Evolutionary conservation across 371 early-diverging fungal genomes (phyloP), one percentile per base, ranked within the genome.

Genomic region (Dentiscutata heterogama): DNA sequence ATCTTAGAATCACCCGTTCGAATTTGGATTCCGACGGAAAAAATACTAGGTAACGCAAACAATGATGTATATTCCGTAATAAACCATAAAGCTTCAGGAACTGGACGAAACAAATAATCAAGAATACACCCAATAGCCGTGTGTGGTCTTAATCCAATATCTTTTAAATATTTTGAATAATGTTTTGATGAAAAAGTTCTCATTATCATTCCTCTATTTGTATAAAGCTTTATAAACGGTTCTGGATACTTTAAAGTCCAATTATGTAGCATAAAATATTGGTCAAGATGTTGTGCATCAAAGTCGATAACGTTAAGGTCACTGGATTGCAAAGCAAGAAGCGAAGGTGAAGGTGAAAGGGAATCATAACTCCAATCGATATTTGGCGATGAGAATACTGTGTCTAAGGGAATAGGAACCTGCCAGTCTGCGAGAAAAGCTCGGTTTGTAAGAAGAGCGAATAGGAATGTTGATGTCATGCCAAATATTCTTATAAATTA

Each of bases 101-200:
- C 14, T 35, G 78, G 78, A 20, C 64, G 31, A n/a, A 78, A 78
- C 63, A 78, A 29, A 25, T 78, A 78, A 54, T 78, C 78, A n/a
- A 78, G n/a, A 63, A 78, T 64, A 64, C 78, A 78, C 63, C 78
- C 78, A 39, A 78, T 25, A n/a, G 78, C 60, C 18, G 78, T 78
- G n/a, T 78, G 64, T n/a, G 78, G 78, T 25, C 64, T 60, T 54
- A 78, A 63, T 35, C 78, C 78, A 46, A 78, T 78, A 8, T 63
- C 50, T 10, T 78, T 78, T 63, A 78, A 27, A 20, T 63, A 27
- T 25, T 63, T 31, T 1, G 78, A 27, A 60, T 78, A 78, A 64
- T 53, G 29, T 46, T 64, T 60, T 78, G 78, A 78, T 22, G 27
- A n/a, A 64, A 78, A 78, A 16, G 64, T 78, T 27, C 78, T 31